Conservation (phyloP, 176 grass and related monocot genomes). For the Eleusine indica region DNA sequence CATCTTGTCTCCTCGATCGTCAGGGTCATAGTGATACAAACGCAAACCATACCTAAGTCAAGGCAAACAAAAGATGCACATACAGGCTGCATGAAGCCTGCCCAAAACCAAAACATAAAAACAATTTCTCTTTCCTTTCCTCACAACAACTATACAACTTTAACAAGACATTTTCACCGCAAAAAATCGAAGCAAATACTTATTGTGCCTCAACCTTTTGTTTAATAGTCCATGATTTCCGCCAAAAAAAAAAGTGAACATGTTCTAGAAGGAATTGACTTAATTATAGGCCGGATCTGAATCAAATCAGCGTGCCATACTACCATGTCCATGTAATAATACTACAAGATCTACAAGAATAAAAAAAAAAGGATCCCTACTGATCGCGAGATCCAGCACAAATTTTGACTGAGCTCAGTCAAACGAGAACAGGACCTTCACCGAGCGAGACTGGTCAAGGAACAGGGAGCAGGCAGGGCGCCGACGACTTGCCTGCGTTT, state of each 20-base stretch:
- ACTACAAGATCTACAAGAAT: not conserved
- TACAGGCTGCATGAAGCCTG: not conserved
- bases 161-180: not conserved
- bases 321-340: not conserved
- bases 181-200: not conserved
- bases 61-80: not conserved
- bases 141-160: not conserved
- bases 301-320: not conserved
- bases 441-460: constrained; percentile 26
- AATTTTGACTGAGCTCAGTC: constrained; percentile 19
- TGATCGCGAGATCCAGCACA: constrained; percentile 20
- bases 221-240: not conserved
- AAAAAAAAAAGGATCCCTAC: not conserved
- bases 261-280: constrained; percentile 28
- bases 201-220: not conserved
- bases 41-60: not conserved
- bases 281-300: not conserved
- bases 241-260: not conserved
- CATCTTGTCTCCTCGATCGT: not conserved
- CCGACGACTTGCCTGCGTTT: constrained; percentile 25
- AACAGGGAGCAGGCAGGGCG: constrained; percentile 14
- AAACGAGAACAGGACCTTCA: constrained; percentile 6
- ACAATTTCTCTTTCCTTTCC: not conserved
- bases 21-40: not conserved
- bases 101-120: not conserved